Evolutionary conservation across 2,329 filamentous ascomycete species (phyloP).

Genomic region (Colletotrichum sp.): DNA sequence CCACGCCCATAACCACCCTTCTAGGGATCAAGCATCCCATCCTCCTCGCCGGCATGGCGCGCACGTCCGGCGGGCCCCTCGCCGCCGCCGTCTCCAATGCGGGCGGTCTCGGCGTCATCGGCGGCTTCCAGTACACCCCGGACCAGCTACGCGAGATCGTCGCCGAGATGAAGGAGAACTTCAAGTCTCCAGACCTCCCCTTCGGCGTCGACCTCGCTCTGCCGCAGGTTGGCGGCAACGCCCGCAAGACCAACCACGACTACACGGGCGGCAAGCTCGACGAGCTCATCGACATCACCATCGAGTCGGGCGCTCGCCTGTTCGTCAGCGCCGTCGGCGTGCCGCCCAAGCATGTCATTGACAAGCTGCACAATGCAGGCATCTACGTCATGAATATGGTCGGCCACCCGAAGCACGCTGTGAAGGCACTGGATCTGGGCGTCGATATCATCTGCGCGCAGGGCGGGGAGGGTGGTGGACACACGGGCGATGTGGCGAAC

Average conservation of each 20-base stretch:
- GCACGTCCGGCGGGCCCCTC: conserved; percentile 77
- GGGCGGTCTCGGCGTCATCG: conserved; percentile 80
- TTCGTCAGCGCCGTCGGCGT: conserved; percentile 92
- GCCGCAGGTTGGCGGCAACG: conserved; percentile 83
- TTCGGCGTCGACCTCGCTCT: conserved; percentile 93
- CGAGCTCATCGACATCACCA: conserved; percentile 85
- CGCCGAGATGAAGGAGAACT: conserved; percentile 80
- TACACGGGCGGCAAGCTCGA: conserved; percentile 91
- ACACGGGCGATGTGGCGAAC: conserved; percentile 87
- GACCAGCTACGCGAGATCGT: conserved; percentile 80
- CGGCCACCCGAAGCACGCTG: conserved; percentile 87
- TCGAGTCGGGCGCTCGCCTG: conserved; percentile 80
- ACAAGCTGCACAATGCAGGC: conserved; percentile 77
- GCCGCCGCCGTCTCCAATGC: conserved; percentile 90
- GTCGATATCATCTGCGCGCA: conserved; percentile 93
- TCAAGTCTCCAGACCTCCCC: conserved; percentile 70
- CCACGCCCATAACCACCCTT: conserved; percentile 78
- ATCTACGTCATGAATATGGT: conserved; percentile 98
- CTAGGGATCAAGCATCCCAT: conserved; percentile 88
- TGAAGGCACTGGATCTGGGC: conserved; percentile 84
- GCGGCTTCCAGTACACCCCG: conserved; percentile 75
- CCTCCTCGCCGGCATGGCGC: conserved; percentile 92
- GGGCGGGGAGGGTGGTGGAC: conserved; percentile 91
- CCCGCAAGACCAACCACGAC: conserved; percentile 92
- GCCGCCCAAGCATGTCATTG: conserved; percentile 75